Evolutionary conservation across 139 green algal genomes (phyloP).

Genomic region (Coelastrella sp.): DNA sequence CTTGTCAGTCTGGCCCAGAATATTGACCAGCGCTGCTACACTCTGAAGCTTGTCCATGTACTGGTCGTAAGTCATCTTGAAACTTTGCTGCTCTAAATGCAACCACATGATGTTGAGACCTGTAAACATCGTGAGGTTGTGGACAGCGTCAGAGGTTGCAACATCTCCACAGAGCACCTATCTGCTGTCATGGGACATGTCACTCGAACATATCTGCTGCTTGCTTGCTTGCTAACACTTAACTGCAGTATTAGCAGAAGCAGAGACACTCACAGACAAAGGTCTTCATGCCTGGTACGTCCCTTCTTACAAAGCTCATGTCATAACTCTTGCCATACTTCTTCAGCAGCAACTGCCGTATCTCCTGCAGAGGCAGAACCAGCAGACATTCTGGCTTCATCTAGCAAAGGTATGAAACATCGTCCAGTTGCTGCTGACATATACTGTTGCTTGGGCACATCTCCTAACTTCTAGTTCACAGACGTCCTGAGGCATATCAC

Average conservation of each 20-base stretch:
- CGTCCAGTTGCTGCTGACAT: no score
- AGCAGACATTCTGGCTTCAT: background rate
- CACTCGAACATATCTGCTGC: no score
- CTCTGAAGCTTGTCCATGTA: constrained; percentile 70
- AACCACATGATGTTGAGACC: constrained; percentile 56
- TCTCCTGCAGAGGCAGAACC: constrained; percentile 43
- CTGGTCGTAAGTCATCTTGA: constrained; percentile 65
- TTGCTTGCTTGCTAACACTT: no score
- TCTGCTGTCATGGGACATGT: background rate
- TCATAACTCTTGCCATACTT: constrained; percentile 71
- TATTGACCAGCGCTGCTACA: constrained; percentile 57
- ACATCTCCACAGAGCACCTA: background rate
- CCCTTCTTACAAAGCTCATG: constrained; percentile 60
- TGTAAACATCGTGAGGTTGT: background rate
- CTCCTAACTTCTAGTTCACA: no score
- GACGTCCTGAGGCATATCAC: no score
- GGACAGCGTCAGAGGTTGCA: background rate
- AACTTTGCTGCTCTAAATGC: constrained; percentile 66
- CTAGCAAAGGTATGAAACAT: no score
- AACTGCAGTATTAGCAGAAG: no score
- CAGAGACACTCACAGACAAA: constrained; percentile 55
- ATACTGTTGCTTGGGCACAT: background rate
- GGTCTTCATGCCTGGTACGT: constrained; percentile 65
- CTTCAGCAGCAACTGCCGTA: constrained; percentile 55
- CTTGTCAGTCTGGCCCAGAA: constrained; percentile 62